Conservation (phyloP, 306 rosid species). For the Glycine tomentella region DNA sequence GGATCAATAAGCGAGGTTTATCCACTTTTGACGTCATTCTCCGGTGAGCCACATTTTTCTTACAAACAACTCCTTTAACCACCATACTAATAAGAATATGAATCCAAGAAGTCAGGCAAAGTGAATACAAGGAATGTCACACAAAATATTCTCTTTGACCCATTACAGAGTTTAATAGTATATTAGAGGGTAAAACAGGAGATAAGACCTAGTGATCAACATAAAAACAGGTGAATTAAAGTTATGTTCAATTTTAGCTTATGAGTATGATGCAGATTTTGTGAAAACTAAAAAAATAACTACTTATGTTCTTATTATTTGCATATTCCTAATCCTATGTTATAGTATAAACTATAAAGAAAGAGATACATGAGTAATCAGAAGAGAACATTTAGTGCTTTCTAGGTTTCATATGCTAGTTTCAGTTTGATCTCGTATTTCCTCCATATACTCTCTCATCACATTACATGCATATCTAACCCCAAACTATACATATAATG, state of each 20-base stretch:
- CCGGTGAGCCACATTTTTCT: conserved; percentile 96
- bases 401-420: conserved; percentile 21
- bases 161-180: conserved; percentile 21
- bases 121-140: conserved; percentile 29
- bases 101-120: conserved; percentile 47
- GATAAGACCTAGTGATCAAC: conserved; percentile 32
- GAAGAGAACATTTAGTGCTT: conserved; percentile 10
- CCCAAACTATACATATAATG: conserved; percentile 21
- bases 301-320: conserved; percentile 7
- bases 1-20: conserved; percentile 83
- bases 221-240: conserved; percentile 22
- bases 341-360: conserved; percentile 15
- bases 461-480: conserved; percentile 4
- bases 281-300: conserved; percentile 26
- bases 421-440: conserved; percentile 18
- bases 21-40: conserved; percentile 83
- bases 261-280: not conserved
- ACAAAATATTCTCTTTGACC: conserved; percentile 36
- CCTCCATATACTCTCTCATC: conserved; percentile 19
- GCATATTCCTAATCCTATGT: conserved; percentile 21
- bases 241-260: conserved; percentile 23
- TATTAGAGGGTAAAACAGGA: conserved; percentile 12
- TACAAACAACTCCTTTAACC: conserved; percentile 93
- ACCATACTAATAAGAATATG: conserved; percentile 64
- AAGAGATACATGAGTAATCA: conserved; percentile 21